Base-by-base conservation (phyloP, 2,329 filamentous ascomycete species). In the Ascochyta clinopodiicola region DNA sequence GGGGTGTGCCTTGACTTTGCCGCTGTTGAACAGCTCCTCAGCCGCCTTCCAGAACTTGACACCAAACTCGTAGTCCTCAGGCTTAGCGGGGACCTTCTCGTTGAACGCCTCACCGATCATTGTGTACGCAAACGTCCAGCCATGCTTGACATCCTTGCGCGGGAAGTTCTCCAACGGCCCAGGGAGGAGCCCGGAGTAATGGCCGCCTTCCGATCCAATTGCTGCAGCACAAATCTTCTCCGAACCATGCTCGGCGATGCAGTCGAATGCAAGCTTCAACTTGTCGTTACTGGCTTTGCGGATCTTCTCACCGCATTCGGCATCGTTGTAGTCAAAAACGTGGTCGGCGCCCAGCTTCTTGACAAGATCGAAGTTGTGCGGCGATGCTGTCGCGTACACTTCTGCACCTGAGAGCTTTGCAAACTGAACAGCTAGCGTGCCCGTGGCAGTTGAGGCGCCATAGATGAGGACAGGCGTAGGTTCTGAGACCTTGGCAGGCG, bases 371-470 rank as follows among this genome's bases (percentile, higher is more conserved):
- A 80, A 81, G 67, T 83, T 84, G 46, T 71, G 74, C 1, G 79
- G 75, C 1, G 80, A 82, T 51, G 77, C 77, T 15, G 79, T 82
- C 6, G 79, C 74, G 42, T 81, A 68, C 37, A 83, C 80, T 35
- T 76, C 65, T 44, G 67, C 70, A 22, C 77, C 78, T 12, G 76
- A 75, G 3, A 81, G 70, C 53, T 80, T 79, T 7, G 79, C 81
- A 55, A 72, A 82, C 60, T 83, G 81, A 25, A 84, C 75, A 6
- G 80, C 81, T 3, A 82, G 70, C 1, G 75, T 74, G 2, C 82
- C 82, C 0, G 81, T 83, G 17, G 81, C 81, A 2, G 80, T 82
- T 35, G 78, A 80, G 8, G 77, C 81, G 40, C 81, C 81, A 57
- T 83, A 83, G 49, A 84, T 79, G 12, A 84, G 64, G 17, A 84